Percentiles rank a stretch among this genome's conserved stretches.
phyloP scores from a whole-genome alignment of 768 basidiomycete genomes.

The Hericium alpestre region DNA sequence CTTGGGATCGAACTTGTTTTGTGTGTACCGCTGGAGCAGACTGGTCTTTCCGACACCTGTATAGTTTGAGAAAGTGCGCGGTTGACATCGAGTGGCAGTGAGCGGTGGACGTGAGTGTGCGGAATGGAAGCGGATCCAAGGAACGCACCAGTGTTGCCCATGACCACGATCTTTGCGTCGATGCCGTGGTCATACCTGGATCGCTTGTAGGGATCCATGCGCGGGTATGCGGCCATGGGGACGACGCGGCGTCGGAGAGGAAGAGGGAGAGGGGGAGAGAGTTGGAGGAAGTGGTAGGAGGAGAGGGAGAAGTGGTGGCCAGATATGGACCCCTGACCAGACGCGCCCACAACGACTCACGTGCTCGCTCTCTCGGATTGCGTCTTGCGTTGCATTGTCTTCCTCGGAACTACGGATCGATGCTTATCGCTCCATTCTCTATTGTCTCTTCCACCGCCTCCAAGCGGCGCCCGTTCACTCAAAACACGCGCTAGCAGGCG shows the following conservation, averaged over 20 bases:
- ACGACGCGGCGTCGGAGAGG: slow-evolving; percentile 23
- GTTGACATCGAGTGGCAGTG: background rate
- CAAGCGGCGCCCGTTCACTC: background rate
- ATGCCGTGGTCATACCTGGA: slow-evolving; percentile 73
- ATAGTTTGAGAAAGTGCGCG: background rate
- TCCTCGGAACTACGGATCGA: background rate
- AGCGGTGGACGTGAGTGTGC: slow-evolving; percentile 1
- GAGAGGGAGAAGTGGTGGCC: slow-evolving; percentile 21
- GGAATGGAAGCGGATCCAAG: background rate
- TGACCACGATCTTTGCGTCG: slow-evolving; percentile 92
- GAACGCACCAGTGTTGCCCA: slow-evolving; percentile 64
- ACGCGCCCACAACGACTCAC: background rate
- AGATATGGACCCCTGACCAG: background rate
- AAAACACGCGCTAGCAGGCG: background rate
- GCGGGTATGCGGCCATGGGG: slow-evolving; percentile 47
- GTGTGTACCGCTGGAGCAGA: slow-evolving; percentile 81
- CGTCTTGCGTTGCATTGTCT: background rate
- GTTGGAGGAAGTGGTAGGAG: slow-evolving; percentile 21
- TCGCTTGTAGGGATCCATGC: slow-evolving; percentile 55
- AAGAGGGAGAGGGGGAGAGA: slow-evolving; percentile 28
- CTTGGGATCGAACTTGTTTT: slow-evolving; percentile 82
- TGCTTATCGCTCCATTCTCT: background rate
- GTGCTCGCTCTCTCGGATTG: background rate
- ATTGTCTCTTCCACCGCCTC: background rate
- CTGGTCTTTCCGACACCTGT: slow-evolving; percentile 89